phyloP scores from a whole-genome alignment of 352 stramenopile species.

The Thraustochytrium striatum region DNA sequence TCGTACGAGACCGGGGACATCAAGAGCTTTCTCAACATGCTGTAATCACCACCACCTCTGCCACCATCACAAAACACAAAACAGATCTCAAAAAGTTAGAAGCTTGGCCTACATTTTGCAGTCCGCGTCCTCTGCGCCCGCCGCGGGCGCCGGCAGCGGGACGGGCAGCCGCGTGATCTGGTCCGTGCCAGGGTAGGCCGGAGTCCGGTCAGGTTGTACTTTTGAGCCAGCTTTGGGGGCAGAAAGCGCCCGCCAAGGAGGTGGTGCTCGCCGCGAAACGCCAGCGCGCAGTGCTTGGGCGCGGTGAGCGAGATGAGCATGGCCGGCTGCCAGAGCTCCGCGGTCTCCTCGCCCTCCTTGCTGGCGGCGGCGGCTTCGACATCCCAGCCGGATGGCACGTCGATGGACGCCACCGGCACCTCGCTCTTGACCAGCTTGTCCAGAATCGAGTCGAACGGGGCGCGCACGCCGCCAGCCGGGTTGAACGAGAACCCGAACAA shows the following conservation, averaged over 20 bases:
- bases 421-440: slow-evolving; percentile 33
- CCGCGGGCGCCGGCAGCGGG: too few species aligned
- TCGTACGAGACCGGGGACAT: slow-evolving; percentile 17
- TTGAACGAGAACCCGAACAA: slow-evolving; percentile 98
- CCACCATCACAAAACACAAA: too few species aligned
- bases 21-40: slow-evolving; percentile 38
- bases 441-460: slow-evolving; percentile 84
- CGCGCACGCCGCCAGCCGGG: slow-evolving; percentile 66
- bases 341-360: slow-evolving; percentile 50
- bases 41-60: not conserved
- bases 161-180: slow-evolving; percentile 35
- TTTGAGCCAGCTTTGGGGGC: slow-evolving; percentile 61
- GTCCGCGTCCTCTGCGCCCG: too few species aligned
- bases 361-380: slow-evolving; percentile 77
- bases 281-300: slow-evolving; percentile 85
- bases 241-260: slow-evolving; percentile 93
- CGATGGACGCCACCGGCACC: slow-evolving; percentile 87
- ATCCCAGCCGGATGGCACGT: slow-evolving; percentile 97
- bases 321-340: slow-evolving; percentile 72
- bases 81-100: too few species aligned
- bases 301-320: slow-evolving; percentile 94
- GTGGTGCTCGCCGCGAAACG: slow-evolving; percentile 80
- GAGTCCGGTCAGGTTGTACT: slow-evolving; percentile 34
- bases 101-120: too few species aligned
- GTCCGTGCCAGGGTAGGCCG: slow-evolving; percentile 26